These are phyloP conservation scores for Penicillium janthinellum DNA, from an alignment of 2,329 filamentous ascomycete genomes.

Conservation along the genomic window DNA sequence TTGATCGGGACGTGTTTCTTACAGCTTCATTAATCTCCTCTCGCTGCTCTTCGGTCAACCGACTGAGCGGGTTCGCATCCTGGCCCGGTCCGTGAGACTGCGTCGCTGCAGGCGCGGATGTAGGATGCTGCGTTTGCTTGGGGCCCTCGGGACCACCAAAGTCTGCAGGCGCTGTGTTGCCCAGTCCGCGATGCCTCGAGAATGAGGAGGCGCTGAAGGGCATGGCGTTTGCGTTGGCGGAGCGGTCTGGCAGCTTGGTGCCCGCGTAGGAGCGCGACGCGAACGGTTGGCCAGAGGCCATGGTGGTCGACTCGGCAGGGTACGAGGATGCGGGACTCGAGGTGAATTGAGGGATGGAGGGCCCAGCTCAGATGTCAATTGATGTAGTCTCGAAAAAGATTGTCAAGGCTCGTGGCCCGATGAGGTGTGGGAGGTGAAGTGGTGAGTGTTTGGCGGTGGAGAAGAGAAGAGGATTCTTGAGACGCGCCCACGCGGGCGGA, in stretches of 20 bases:
- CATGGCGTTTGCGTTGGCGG: conserved; percentile 44
- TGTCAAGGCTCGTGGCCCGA: conserved; percentile 14
- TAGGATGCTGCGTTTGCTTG: conserved; percentile 33
- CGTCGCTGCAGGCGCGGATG: conserved; percentile 41
- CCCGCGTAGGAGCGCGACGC: conserved; percentile 57
- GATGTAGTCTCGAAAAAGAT: conserved; percentile 3
- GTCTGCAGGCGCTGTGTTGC: conserved; percentile 30
- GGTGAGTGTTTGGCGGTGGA: conserved; percentile 27
- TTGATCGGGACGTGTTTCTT: conserved; percentile 42
- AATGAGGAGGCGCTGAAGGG: conserved; percentile 49
- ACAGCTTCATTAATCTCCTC: conserved; percentile 94
- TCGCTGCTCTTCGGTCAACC: conserved; percentile 81
- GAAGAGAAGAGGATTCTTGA: conserved; percentile 26
- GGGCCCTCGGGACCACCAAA: conserved; percentile 29
- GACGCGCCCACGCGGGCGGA: conserved; percentile 31
- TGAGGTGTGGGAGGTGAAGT: conserved; percentile 12
- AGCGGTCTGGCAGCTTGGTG: conserved; percentile 55
- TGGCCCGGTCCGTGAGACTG: conserved; percentile 48
- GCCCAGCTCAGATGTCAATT: not conserved
- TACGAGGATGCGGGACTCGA: not conserved
- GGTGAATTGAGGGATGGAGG: not conserved
- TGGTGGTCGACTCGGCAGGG: conserved; percentile 29
- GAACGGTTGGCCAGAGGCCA: conserved; percentile 59
- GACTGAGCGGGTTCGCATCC: conserved; percentile 53
- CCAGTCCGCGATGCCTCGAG: conserved; percentile 42